Percentiles rank a stretch among this genome's conserved stretches.
Evolutionary conservation across 176 grass and related monocot genomes (phyloP).

Genomic region (Pontederia crassipes): DNA sequence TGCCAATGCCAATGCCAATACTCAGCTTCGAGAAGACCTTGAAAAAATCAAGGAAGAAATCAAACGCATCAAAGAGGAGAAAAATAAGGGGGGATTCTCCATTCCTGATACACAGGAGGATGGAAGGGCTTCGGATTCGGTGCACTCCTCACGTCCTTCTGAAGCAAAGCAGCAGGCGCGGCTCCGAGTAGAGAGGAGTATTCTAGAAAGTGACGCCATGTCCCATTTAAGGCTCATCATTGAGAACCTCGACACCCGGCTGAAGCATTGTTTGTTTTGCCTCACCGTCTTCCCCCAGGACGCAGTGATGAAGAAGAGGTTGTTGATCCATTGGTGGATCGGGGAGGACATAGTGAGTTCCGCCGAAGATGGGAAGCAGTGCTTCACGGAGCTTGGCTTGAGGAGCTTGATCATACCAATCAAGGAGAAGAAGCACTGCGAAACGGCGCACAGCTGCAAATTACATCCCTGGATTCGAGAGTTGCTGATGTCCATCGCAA

Average conservation of each 20-base stretch:
- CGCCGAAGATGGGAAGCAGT: not conserved
- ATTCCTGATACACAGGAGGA: not conserved
- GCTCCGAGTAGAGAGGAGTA: not conserved
- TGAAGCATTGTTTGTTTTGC: too few species aligned
- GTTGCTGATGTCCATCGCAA: constrained; percentile 41
- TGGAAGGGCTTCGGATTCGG: not conserved
- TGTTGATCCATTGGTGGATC: constrained; percentile 21
- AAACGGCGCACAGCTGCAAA: constrained; percentile 25
- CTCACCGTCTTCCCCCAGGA: too few species aligned
- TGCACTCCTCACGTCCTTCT: not conserved
- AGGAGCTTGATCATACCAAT: constrained; percentile 21
- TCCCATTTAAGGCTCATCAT: constrained; percentile 25
- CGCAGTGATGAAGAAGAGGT: too few species aligned
- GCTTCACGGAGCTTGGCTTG: constrained; percentile 26
- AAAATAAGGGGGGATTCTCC: too few species aligned
- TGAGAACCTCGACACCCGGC: too few species aligned
- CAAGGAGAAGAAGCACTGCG: constrained; percentile 31
- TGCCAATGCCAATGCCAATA: too few species aligned
- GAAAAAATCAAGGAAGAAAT: too few species aligned
- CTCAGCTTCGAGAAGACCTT: too few species aligned
- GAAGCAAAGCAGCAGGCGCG: not conserved
- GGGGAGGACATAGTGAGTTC: constrained; percentile 33
- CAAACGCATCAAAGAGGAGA: too few species aligned
- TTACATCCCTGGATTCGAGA: constrained; percentile 37
- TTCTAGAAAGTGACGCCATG: not conserved